A percentile compares a stretch with the other conserved stretches of the same genome.
Conservation (phyloP, 805 yeast genomes). For the Priceomyces castillae region DNA sequence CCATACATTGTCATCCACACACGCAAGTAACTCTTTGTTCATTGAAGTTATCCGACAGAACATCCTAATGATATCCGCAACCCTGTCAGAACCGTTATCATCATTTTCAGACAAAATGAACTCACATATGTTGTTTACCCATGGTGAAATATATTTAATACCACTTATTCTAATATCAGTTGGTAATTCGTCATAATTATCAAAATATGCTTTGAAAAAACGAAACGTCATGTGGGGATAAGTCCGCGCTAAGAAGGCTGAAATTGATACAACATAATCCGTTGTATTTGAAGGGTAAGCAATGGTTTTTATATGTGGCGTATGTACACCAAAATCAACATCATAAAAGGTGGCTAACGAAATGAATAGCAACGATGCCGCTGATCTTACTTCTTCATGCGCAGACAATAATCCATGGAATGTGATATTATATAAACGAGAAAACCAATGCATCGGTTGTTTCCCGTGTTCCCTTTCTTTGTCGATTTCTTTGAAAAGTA, state of each 20-base stretch:
- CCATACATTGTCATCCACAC: slow-evolving; percentile 66
- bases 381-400: slow-evolving; percentile 55
- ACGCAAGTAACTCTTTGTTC: slow-evolving; percentile 47
- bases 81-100: slow-evolving; percentile 56
- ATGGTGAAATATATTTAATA: slow-evolving; percentile 59
- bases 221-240: slow-evolving; percentile 62
- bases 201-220: slow-evolving; percentile 52
- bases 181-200: slow-evolving; percentile 39
- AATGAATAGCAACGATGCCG: slow-evolving; percentile 62
- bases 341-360: slow-evolving; percentile 59
- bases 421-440: slow-evolving; percentile 60
- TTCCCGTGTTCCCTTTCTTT: slow-evolving; percentile 11
- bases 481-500: slow-evolving; percentile 18
- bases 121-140: slow-evolving; percentile 66
- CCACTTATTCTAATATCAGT: slow-evolving; percentile 39
- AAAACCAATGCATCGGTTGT: slow-evolving; percentile 42
- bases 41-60: slow-evolving; percentile 57
- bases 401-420: slow-evolving; percentile 66
- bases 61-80: slow-evolving; percentile 59
- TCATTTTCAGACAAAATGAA: slow-evolving; percentile 55
- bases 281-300: slow-evolving; percentile 68
- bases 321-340: slow-evolving; percentile 56
- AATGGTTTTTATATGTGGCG: slow-evolving; percentile 55
- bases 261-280: slow-evolving; percentile 55
- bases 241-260: slow-evolving; percentile 52